Base-by-base conservation (phyloP, 2,329 filamentous ascomycete genomes). In the Ascochyta koolunga region DNA sequence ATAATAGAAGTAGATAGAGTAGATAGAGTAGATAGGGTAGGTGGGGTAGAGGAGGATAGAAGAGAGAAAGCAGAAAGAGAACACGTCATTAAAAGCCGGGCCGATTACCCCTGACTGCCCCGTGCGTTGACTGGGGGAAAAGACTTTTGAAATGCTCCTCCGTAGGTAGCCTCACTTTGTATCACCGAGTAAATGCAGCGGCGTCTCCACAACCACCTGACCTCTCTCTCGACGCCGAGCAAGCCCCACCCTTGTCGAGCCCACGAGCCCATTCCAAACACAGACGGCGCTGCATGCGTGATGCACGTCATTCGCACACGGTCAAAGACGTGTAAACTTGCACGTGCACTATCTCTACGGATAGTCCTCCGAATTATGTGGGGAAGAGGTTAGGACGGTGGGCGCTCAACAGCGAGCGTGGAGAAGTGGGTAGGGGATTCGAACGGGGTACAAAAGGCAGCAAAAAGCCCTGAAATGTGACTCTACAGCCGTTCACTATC, bases 291-390 rank as follows among this genome's bases (percentile, higher is more conserved):
- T 49, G 51, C 51, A 49, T 54, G 42, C 45, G 45, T 45, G 45
- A 54, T 50, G 51, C 51, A 50, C 51, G 45, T 54, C 51, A 54
- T 50, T 10, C 36, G 45, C 29, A 45, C 51, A 45, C 39, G 44
- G 39, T 48, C 39, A 24, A 16, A 40, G 15, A 33, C 25, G 37
- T 21, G n/a, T 9, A 49, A 19, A 37, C 18, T 25, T n/a, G 35
- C 51, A 49, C 51, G 51, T 49, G 51, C 40, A 33, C 19, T 44
- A 25, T 21, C 21, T 24, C 21, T 35, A 21, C 50, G 38, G 37
- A 35, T 33, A 33, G 22, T 7, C 25, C 13, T 38, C 33, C 38
- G 38, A 29, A 8, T 44, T 27, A 44, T 54, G 51, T 50, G 51
- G 51, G 49, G 51, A 49, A 41, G 18, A 37, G 36, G 36, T 48